Conservation (phyloP, 2,329 filamentous ascomycete genomes). For the Sporothrix schenckii region DNA sequence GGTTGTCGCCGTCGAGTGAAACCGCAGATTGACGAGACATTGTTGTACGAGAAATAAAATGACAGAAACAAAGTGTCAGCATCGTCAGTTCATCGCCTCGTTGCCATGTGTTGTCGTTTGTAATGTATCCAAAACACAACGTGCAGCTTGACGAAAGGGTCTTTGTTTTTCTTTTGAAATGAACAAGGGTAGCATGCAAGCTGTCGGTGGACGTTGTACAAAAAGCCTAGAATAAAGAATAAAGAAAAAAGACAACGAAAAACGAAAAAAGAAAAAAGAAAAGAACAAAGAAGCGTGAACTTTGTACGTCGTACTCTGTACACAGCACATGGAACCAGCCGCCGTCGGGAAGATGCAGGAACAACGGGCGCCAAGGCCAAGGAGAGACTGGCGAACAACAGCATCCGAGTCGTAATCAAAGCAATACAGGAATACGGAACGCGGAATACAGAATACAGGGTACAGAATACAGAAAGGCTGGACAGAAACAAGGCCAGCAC, state of each 20-base stretch:
- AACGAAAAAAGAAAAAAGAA: not conserved
- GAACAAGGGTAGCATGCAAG: not conserved
- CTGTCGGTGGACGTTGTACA: not conserved
- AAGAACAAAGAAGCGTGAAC: not conserved
- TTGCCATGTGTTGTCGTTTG: not conserved
- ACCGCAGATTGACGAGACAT: not conserved
- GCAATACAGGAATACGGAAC: not conserved
- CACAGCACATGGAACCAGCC: constrained; percentile 4
- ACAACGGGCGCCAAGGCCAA: not conserved
- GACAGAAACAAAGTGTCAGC: not conserved
- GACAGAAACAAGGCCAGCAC: not conserved
- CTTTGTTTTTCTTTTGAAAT: not conserved
- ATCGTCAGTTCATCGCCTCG: not conserved
- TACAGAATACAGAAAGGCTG: not conserved
- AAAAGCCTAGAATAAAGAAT: too few relatives aligned
- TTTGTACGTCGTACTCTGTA: too few relatives aligned
- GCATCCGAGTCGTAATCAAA: too few relatives aligned
- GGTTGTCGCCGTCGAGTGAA: not conserved
- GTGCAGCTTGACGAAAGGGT: not conserved
- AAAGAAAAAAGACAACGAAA: not conserved
- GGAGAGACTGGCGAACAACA: not conserved
- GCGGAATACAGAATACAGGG: too few relatives aligned
- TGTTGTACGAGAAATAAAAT: not conserved
- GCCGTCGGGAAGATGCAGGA: constrained; percentile 28
- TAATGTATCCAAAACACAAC: constrained; percentile 13